These are phyloP conservation scores for Naganishia randhawae DNA, from an alignment of 768 basidiomycete genomes.

Conservation along the genomic window DNA sequence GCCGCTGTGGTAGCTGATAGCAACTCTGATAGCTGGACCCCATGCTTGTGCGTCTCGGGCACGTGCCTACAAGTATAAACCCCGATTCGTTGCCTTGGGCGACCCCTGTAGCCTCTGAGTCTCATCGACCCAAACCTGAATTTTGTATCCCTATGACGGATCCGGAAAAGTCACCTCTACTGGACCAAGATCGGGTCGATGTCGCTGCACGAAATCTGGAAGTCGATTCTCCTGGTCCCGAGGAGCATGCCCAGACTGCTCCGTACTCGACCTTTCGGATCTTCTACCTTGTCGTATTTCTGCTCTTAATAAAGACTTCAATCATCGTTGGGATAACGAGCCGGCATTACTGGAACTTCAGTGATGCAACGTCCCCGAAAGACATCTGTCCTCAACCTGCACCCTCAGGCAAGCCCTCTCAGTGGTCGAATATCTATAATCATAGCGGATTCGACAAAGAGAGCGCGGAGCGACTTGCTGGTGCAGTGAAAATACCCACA, in stretches of 20 bases:
- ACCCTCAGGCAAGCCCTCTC: not conserved
- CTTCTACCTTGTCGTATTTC: not conserved
- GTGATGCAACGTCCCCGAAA: not conserved
- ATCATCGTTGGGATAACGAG: not conserved
- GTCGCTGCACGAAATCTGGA: not conserved
- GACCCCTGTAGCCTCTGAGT: not conserved
- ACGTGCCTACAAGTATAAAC: no score
- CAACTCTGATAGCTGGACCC: no score
- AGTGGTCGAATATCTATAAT: slow-evolving; percentile 22
- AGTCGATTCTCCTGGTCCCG: not conserved
- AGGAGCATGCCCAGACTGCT: not conserved
- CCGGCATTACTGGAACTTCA: not conserved
- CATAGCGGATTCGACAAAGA: not conserved
- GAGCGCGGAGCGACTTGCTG: slow-evolving; percentile 23
- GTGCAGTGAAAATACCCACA: slow-evolving; percentile 25
- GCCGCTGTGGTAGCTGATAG: no score
- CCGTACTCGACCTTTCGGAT: not conserved
- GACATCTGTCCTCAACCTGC: slow-evolving; percentile 8
- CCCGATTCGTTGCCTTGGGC: no score
- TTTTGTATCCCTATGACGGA: not conserved
- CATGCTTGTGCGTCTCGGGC: no score
- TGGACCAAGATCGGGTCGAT: not conserved
- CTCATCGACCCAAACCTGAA: not conserved
- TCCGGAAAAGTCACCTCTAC: slow-evolving; percentile 4
- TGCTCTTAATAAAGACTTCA: not conserved